Evolutionary conservation across 2,329 filamentous ascomycete species (phyloP).

Genomic region (Thielaviopsis populi): DNA sequence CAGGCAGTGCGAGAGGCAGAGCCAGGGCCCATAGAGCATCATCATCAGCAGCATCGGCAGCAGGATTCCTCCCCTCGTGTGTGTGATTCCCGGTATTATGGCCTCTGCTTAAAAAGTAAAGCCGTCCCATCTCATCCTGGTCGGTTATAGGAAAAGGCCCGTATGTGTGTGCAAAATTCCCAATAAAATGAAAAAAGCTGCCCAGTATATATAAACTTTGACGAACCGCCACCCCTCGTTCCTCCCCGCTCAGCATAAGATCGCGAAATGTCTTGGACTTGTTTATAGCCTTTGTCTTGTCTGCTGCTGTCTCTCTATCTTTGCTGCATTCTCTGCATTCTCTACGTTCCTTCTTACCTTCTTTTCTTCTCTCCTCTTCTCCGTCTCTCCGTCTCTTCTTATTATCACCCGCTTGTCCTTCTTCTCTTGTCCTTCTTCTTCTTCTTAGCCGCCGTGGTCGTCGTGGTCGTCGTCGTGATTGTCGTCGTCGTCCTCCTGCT

Average conservation of each 20-base stretch:
- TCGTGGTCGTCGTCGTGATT: too few relatives aligned
- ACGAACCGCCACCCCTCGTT: neutral
- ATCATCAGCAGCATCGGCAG: neutral
- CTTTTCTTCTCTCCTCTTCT: neutral
- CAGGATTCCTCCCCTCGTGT: neutral
- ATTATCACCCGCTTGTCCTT: too few relatives aligned
- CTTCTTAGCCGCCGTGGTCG: too few relatives aligned
- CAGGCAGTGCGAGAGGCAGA: neutral
- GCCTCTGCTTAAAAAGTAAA: slow-evolving; percentile 3
- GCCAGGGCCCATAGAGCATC: neutral
- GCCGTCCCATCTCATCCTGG: slow-evolving; percentile 1
- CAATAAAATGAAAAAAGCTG: neutral
- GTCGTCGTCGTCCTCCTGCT: too few relatives aligned
- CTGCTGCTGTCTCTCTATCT: neutral
- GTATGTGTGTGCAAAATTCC: neutral
- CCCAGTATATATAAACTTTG: neutral
- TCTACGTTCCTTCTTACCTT: neutral
- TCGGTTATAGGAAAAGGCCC: slow-evolving; percentile 3
- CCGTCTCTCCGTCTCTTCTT: neutral
- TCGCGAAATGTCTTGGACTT: slow-evolving; percentile 3
- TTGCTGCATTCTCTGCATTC: neutral
- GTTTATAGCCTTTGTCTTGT: neutral
- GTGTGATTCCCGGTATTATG: slow-evolving; percentile 1
- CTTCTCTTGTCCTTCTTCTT: too few relatives aligned
- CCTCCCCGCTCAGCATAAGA: neutral